Conservation (phyloP, 1,284 basidiomycete species). For the Papiliotrema flavescens region DNA sequence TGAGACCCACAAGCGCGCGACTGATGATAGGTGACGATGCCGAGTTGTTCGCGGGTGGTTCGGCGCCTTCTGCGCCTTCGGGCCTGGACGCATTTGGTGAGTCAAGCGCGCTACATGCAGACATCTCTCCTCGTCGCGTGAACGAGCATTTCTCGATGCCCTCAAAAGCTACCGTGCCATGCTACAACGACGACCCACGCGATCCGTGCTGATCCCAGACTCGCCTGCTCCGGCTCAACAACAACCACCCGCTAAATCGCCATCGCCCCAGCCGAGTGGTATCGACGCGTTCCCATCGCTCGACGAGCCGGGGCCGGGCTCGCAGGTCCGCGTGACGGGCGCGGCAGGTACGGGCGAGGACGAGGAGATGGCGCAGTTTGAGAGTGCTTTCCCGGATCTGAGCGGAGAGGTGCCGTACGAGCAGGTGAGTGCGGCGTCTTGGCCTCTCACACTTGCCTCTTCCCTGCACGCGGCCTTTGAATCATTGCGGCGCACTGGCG, state of each 20-base stretch:
- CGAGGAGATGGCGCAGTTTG: conserved; percentile 84
- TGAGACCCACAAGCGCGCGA: background rate
- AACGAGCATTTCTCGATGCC: too few relatives aligned
- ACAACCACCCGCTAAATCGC: conserved; percentile 13
- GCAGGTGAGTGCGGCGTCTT: conserved; percentile 15
- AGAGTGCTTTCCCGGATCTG: conserved; percentile 86
- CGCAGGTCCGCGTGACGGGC: conserved; percentile 73
- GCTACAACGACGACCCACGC: background rate
- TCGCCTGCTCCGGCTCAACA: conserved; percentile 10
- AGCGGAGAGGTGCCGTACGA: conserved; percentile 49
- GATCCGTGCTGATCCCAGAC: conserved; percentile 3
- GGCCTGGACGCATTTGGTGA: conserved; percentile 43
- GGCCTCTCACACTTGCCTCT: too few relatives aligned
- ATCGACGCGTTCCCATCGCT: conserved; percentile 70
- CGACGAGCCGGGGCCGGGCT: conserved; percentile 21
- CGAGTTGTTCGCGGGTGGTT: conserved; percentile 44
- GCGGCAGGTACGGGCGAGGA: conserved; percentile 44
- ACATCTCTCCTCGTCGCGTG: background rate
- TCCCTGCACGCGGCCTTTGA: too few relatives aligned
- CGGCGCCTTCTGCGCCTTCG: conserved; percentile 32
- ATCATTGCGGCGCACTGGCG: too few relatives aligned
- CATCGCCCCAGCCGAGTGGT: conserved; percentile 22
- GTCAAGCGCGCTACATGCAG: conserved; percentile 18
- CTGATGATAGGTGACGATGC: conserved; percentile 42
- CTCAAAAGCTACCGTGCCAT: too few relatives aligned